Evolutionary conservation across 2,329 filamentous ascomycete genomes (phyloP).

Genomic region (Fusarium citri): DNA sequence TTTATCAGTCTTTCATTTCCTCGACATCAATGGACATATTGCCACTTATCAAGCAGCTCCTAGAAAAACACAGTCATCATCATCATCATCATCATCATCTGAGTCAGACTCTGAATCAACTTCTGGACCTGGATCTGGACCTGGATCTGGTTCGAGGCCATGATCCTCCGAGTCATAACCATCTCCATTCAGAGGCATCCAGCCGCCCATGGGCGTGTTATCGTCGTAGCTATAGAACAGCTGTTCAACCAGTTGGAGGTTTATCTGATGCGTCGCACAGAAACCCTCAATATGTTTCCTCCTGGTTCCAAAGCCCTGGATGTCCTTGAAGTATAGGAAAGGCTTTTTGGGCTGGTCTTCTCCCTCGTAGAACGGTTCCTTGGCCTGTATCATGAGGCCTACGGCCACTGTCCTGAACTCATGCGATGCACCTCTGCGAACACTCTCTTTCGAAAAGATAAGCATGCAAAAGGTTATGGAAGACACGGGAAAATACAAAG

Average conservation of each 20-base stretch:
- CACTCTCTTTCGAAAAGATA: constrained; percentile 7
- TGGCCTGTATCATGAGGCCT: constrained; percentile 5
- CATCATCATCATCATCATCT: not conserved
- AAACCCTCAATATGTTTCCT: constrained; percentile 4
- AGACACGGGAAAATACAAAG: not conserved
- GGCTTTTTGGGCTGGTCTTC: not conserved
- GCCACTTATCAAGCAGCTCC: not conserved
- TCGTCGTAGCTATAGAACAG: not conserved
- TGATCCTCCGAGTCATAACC: not conserved
- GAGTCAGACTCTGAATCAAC: not conserved
- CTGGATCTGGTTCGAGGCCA: not conserved
- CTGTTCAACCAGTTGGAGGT: constrained; percentile 1
- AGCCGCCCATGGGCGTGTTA: not conserved
- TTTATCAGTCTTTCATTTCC: not conserved
- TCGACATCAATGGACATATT: not conserved
- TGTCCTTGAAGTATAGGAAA: not conserved
- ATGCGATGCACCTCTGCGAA: not conserved
- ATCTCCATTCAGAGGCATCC: not conserved
- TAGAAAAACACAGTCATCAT: not conserved
- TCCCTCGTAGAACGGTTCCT: constrained; percentile 10
- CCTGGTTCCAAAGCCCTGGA: not conserved
- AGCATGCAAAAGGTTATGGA: not conserved
- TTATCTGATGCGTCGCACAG: not conserved
- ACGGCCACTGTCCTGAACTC: constrained; percentile 5
- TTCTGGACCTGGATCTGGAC: no score